Evolutionary conservation across 345 rosid species (phyloP), one percentile per base, ranked within the genome.

Genomic region (Lenwebbia sp.): DNA sequence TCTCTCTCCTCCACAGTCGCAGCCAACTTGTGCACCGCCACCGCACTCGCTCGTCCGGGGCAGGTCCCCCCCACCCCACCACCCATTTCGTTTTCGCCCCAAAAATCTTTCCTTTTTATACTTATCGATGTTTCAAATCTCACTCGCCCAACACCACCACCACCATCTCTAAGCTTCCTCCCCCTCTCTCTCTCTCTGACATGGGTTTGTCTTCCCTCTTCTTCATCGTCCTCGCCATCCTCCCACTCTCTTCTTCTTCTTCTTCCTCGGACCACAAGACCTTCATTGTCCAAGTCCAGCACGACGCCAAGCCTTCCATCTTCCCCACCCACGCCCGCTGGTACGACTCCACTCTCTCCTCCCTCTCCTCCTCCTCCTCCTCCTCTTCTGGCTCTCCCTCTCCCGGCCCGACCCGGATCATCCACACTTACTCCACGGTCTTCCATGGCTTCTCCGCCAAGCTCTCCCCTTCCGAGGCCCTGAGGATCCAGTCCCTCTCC

Each of bases 401-500:
- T 17, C 86, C 83, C 55, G 53, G 84, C 83, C 85, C 47, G 87
- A 17, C 58, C 87, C 88, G 90, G 60, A 82, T 97, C 83, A 91
- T 94, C 84, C 99, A 97, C 92, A 90, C 95, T 19, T 97, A 97
- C 92, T 92, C 93, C 92, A 95, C 95, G 83, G 98, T 97, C 86
- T 96, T 97, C 88, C 98, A 92, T 3, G 99, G 99, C 90, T 97
- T 97, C 93, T 94, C 99, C 21, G 98, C 98, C 30, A 84, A 88
- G 26, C 92, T 97, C 44, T 89, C 98, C 13, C 83, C 94, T 4
- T 88, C 88, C 49, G 92, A 90, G 37, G 96, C 96, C 47, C 33
- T 57, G 13, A 83, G 86, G 25, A 93, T 96, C 85, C 47, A 87
- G 60, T 74, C 89, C 26, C 89, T 92, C 33, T 93, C 98, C 54